Conservation (phyloP, 2,329 filamentous ascomycete genomes). For the Diaporthe amygdali region DNA sequence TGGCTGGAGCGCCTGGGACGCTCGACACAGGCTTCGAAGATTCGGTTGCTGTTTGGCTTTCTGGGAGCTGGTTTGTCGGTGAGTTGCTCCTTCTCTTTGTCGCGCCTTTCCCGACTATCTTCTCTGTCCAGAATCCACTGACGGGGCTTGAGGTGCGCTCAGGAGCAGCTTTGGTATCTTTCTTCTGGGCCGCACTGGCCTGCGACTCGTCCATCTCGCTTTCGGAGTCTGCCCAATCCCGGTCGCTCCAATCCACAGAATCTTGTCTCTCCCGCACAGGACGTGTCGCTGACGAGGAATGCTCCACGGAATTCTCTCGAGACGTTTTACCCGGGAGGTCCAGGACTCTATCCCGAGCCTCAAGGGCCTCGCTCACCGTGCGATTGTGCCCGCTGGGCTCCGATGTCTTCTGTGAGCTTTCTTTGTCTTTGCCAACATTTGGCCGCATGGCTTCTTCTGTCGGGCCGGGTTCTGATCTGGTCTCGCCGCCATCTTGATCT, state of each 20-base stretch:
- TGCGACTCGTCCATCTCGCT: conserved; percentile 45
- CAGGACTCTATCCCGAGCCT: conserved; percentile 51
- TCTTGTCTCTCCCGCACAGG: conserved; percentile 46
- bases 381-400: conserved; percentile 26
- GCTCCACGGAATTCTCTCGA: conserved; percentile 21
- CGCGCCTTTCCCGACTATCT: conserved; percentile 44
- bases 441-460: not conserved
- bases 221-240: conserved; percentile 64
- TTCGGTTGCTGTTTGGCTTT: not conserved
- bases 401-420: not conserved
- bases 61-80: not conserved
- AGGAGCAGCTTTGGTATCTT: conserved; percentile 29
- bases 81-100: conserved; percentile 21
- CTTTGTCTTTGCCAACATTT: not conserved
- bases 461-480: conserved; percentile 41
- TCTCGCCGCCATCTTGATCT: conserved; percentile 70
- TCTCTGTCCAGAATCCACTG: conserved; percentile 56
- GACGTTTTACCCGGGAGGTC: conserved; percentile 43
- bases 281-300: conserved; percentile 29
- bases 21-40: not conserved
- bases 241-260: conserved; percentile 69
- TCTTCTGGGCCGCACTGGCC: conserved; percentile 8
- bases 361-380: conserved; percentile 37
- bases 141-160: conserved; percentile 29
- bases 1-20: not conserved